These are phyloP conservation scores for Auriscalpium orientale DNA, from an alignment of 768 basidiomycete genomes.

Conservation along the genomic window DNA sequence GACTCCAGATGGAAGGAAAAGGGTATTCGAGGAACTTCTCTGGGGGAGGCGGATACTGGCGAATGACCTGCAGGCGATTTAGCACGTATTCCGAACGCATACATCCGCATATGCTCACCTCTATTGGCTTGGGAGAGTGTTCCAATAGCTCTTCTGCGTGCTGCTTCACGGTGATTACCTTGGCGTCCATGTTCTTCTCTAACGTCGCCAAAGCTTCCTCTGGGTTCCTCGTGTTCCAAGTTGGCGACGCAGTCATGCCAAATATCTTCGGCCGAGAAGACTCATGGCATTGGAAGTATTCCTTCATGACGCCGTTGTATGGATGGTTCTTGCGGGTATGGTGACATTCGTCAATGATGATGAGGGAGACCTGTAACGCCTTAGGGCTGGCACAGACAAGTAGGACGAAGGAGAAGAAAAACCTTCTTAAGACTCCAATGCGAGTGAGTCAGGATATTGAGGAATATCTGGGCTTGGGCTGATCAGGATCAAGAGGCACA, in stretches of 20 bases:
- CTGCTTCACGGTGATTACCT: conserved; percentile 66
- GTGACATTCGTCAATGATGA: conserved; percentile 54
- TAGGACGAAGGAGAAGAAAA: background rate
- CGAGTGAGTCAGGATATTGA: conserved; percentile 75
- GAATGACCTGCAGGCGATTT: conserved; percentile 2
- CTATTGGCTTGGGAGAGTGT: conserved; percentile 57
- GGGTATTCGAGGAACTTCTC: conserved; percentile 45
- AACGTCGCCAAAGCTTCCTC: conserved; percentile 51
- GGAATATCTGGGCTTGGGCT: conserved; percentile 68
- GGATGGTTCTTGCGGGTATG: conserved; percentile 50
- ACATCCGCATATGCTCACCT: conserved; percentile 34
- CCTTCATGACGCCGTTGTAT: conserved; percentile 50
- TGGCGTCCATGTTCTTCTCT: conserved; percentile 67
- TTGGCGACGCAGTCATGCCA: conserved; percentile 88
- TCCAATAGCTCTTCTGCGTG: conserved; percentile 57
- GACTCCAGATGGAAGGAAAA: conserved; percentile 46
- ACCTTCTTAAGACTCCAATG: conserved; percentile 68
- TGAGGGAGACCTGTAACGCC: conserved; percentile 38
- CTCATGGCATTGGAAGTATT: conserved; percentile 40
- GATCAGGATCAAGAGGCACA: background rate
- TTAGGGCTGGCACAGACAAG: background rate
- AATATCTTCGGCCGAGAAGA: conserved; percentile 70
- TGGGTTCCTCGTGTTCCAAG: conserved; percentile 73
- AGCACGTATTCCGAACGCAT: background rate
- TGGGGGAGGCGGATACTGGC: conserved; percentile 30